Base-by-base conservation (phyloP, 768 basidiomycete species). In the Rhizopogon salebrosus region DNA sequence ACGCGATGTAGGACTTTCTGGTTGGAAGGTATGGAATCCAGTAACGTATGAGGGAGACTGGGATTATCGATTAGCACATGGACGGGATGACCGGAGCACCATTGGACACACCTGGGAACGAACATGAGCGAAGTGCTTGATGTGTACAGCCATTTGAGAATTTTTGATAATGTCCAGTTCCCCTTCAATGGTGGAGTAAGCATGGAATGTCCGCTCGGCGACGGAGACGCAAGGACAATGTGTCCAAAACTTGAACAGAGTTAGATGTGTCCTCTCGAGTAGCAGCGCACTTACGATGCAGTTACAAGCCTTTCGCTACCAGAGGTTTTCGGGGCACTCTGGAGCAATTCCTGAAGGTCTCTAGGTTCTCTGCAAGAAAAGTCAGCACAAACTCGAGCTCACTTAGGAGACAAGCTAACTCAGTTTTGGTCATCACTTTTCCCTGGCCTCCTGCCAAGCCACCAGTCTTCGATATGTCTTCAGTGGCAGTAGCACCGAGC, bases 171-270 rank as follows among this genome's bases (percentile, higher is more conserved):
- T 23, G 72, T 56, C 40, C 65, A 67, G 5, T 65, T 58, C 10
- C 78, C 79, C 39, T 64, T 60, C 13, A 85, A 58, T 9, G 83
- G 83, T 24, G 83, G 77, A 20, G 66, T 46, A 11, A 46, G 45
- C 20, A 23, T 9, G 11, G 65, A 56, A 34, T 64, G 70, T 48
- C 70, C 66, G 36, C 66, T 67, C 31, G 62, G 50, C n/a, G 68
- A 59, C 7, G 64, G 52, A 2, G 75, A 67, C 11, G 70, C 68
- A 49, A 84, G 65, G n/a, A 89, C 68, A 13, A 85, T 50, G 60
- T 89, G 84, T 0, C 87, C 87, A 34, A 81, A 62, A 29, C 86
- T 89, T 48, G 40, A 40, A 23, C 20, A 22, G 22, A 29, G 53
- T 52, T 18, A 60, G 37, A 57, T 34, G 35, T 3, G 16, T 8